A percentile compares a stretch with the other conserved stretches of the same genome.
Evolutionary conservation across 306 rosid species (phyloP).

Genomic region (Lathyrus tuberosus): DNA sequence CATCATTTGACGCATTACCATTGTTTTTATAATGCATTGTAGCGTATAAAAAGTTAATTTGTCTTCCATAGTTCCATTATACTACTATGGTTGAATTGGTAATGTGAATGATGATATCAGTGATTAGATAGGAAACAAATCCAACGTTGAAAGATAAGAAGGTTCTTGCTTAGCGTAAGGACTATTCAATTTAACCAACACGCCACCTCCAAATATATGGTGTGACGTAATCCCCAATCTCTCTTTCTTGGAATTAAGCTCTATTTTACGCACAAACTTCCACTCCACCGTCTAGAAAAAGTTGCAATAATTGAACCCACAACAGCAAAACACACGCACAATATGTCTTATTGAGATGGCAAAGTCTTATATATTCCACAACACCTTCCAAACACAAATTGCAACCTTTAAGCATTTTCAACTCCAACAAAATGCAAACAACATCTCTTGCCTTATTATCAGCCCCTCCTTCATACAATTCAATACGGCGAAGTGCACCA

Average conservation of each 20-base stretch:
- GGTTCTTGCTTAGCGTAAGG: conserved; percentile 36
- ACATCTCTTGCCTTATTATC: conserved; percentile 32
- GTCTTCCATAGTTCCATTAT: background rate
- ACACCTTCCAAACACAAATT: background rate
- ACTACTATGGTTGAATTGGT: background rate
- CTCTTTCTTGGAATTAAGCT: conserved; percentile 36
- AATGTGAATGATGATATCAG: background rate
- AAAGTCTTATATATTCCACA: conserved; percentile 6
- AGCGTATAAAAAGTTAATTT: background rate
- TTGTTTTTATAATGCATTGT: conserved; percentile 15
- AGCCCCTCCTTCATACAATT: background rate
- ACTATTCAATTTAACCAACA: conserved; percentile 17
- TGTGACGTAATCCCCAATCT: conserved; percentile 34
- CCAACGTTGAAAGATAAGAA: conserved; percentile 34
- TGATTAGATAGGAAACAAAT: conserved; percentile 19
- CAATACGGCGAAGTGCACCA: background rate
- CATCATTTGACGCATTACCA: background rate
- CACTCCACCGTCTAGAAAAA: conserved; percentile 41
- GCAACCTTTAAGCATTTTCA: conserved; percentile 1
- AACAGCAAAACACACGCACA: background rate
- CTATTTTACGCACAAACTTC: conserved; percentile 3
- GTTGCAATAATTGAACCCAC: background rate
- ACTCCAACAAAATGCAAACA: conserved; percentile 31
- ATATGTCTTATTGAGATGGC: conserved; percentile 1
- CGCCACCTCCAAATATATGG: conserved; percentile 11